phyloP scores from a whole-genome alignment of 148 eudicot species.

The Fagopyrum esculentum region DNA sequence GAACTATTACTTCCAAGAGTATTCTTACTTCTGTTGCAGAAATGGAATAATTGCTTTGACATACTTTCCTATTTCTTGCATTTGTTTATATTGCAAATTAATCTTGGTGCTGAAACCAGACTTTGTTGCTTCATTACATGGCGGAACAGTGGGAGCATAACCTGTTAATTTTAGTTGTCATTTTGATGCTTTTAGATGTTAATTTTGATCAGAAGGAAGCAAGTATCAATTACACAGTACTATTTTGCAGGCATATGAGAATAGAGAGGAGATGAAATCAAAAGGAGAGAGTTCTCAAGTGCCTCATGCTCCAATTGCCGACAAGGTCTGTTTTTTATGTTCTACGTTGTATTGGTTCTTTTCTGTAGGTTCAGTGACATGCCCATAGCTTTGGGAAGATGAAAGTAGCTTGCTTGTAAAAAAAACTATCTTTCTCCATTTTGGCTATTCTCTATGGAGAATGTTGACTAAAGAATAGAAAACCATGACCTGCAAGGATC shows the following conservation, averaged over 20 bases:
- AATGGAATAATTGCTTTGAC: background rate
- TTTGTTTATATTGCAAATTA: background rate
- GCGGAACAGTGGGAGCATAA: background rate
- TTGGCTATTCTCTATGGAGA: background rate
- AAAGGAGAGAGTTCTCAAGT: conserved; percentile 53
- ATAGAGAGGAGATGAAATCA: conserved; percentile 62
- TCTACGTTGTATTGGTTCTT: background rate
- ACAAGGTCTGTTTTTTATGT: conserved; percentile 55
- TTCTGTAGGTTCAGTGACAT: background rate
- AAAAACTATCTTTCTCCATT: background rate
- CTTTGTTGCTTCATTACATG: background rate
- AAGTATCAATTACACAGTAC: background rate
- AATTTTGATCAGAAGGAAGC: background rate
- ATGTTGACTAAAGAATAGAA: background rate
- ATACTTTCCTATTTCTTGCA: background rate
- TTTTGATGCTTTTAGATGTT: background rate
- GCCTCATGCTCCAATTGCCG: conserved; percentile 38
- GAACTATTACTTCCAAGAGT: background rate
- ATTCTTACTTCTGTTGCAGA: background rate
- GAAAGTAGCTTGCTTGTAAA: background rate
- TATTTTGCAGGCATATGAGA: conserved; percentile 51
- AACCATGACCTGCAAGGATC: background rate
- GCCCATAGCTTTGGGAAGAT: background rate
- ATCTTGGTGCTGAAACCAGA: background rate
- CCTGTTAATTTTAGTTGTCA: background rate